Percentiles rank a stretch among this genome's conserved stretches.
Conservation (phyloP, 164 flowering plant species). For the Vitis amurensis region DNA sequence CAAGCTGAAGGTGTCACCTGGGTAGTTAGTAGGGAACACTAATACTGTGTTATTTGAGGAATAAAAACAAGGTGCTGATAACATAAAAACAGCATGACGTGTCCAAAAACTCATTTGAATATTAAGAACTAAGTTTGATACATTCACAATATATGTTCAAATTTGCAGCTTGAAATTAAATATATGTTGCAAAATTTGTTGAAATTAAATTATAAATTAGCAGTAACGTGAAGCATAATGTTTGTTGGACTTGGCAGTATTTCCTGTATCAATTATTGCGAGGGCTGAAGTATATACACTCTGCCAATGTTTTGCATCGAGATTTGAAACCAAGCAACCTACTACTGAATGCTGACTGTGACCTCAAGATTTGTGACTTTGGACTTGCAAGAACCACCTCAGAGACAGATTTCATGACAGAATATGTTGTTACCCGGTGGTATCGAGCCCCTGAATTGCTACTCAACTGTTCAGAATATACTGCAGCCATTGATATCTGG, state of each 20-base stretch:
- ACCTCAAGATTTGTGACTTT: constrained; percentile 91
- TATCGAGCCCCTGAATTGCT: constrained; percentile 89
- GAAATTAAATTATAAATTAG: not conserved
- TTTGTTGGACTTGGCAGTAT: constrained; percentile 47
- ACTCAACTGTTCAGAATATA: constrained; percentile 83
- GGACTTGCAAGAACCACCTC: constrained; percentile 89
- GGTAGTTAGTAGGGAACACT: not conserved
- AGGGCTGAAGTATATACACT: constrained; percentile 85
- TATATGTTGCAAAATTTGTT: not conserved
- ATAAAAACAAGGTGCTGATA: not conserved
- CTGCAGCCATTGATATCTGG: constrained; percentile 90
- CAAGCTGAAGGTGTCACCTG: no score
- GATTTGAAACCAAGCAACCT: constrained; percentile 91
- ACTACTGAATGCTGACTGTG: constrained; percentile 86
- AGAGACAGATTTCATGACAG: constrained; percentile 90
- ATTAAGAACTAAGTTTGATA: not conserved
- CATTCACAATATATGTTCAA: not conserved
- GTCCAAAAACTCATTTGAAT: not conserved
- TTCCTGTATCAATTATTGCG: constrained; percentile 80
- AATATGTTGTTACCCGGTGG: constrained; percentile 93
- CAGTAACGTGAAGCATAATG: not conserved
- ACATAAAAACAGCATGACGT: not conserved
- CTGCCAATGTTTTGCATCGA: constrained; percentile 90
- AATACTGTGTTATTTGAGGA: not conserved
- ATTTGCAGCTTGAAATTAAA: not conserved